Evolutionary conservation across 176 grass and related monocot species (phyloP).

Genomic region (maize (Zea mays)): DNA sequence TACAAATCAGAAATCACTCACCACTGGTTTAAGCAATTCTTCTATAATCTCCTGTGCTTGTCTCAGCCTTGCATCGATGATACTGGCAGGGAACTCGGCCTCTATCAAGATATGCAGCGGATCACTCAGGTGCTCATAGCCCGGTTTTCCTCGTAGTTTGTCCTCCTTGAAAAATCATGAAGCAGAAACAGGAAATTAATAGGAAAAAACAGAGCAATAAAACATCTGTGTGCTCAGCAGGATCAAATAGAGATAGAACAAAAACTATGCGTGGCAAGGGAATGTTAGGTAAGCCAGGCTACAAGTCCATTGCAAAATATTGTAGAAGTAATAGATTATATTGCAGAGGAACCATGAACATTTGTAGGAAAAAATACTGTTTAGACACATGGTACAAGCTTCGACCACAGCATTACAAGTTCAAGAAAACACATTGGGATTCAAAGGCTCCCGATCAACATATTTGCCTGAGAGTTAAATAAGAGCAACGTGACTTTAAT

Average conservation of each 20-base stretch:
- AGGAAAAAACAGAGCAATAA: conserved; percentile 10
- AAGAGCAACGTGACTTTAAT: conserved; percentile 1
- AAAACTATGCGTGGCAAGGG: neutral
- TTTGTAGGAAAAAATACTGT: neutral
- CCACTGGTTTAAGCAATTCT: conserved; percentile 93
- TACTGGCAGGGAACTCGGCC: conserved; percentile 79
- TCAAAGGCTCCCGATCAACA: neutral
- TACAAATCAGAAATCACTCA: conserved; percentile 43
- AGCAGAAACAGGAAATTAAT: conserved; percentile 34
- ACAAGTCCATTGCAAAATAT: neutral
- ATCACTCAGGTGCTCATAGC: conserved; percentile 88
- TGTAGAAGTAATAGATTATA: conserved; percentile 4
- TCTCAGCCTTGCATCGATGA: conserved; percentile 83
- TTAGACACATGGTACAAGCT: neutral
- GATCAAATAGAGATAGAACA: neutral
- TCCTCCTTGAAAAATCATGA: conserved; percentile 69
- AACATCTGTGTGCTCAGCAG: conserved; percentile 5
- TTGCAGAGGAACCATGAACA: neutral
- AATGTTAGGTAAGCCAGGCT: conserved; percentile 3
- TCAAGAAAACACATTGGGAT: neutral
- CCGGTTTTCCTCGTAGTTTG: conserved; percentile 80
- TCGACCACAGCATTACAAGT: neutral
- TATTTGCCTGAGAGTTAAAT: conserved; percentile 17
- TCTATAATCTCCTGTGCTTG: conserved; percentile 91
- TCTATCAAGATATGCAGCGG: conserved; percentile 96